Conservation (phyloP, 768 basidiomycete species). For the Calocybe gangraenosa region DNA sequence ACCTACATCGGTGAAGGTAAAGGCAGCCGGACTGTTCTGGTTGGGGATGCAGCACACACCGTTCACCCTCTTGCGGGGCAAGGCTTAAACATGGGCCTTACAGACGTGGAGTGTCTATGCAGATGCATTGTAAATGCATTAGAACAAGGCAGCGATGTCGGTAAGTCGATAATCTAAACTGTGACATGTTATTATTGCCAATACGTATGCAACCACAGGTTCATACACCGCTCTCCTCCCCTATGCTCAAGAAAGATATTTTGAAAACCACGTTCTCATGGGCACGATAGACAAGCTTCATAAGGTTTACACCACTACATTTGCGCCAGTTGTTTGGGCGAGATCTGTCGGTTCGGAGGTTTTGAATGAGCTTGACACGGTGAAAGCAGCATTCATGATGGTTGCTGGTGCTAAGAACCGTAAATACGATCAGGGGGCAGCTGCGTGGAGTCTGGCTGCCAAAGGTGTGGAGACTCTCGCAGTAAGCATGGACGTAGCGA, state of each 20-base stretch:
- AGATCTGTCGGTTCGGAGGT: constrained; percentile 87
- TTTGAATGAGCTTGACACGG: constrained; percentile 77
- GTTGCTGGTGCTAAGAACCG: constrained; percentile 51
- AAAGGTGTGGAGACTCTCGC: constrained; percentile 43
- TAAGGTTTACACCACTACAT: constrained; percentile 72
- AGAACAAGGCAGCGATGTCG: constrained; percentile 74
- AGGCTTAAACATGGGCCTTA: constrained; percentile 91
- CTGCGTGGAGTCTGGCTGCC: constrained; percentile 35
- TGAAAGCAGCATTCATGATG: constrained; percentile 85
- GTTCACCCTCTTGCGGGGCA: constrained; percentile 95
- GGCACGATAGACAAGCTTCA: constrained; percentile 86
- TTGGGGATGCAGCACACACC: constrained; percentile 96
- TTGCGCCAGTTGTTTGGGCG: constrained; percentile 75
- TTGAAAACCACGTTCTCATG: constrained; percentile 83
- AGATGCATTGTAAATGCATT: constrained; percentile 58
- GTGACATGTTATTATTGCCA: not conserved
- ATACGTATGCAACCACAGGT: constrained; percentile 39
- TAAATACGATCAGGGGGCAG: constrained; percentile 7
- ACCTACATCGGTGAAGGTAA: constrained; percentile 73
- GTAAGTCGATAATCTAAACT: constrained; percentile 34
- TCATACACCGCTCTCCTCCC: constrained; percentile 69
- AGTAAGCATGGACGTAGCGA: constrained; percentile 27
- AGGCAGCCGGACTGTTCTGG: constrained; percentile 72
- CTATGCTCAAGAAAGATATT: constrained; percentile 80
- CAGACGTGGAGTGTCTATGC: constrained; percentile 73